Percentiles rank a stretch among this genome's conserved stretches.
phyloP scores from a whole-genome alignment of 202 grass and related monocot genomes.

The Cymbopogon flexuosus region DNA sequence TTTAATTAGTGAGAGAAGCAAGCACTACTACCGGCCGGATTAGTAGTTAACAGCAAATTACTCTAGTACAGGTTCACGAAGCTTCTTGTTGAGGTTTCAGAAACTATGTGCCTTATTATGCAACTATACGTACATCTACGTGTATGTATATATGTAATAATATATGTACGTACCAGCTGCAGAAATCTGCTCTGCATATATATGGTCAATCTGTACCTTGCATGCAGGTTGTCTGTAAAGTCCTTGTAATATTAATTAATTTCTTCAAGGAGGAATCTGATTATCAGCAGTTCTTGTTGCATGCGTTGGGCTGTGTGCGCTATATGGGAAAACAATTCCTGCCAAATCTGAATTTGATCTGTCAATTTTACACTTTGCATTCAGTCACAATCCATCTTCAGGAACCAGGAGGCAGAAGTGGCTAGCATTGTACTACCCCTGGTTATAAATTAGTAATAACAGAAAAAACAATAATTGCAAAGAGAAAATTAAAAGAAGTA shows the following conservation, averaged over 20 bases:
- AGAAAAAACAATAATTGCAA: no score
- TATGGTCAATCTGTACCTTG: conserved; percentile 9
- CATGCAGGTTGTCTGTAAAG: background rate
- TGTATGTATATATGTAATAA: background rate
- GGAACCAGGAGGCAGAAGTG: background rate
- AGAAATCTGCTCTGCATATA: background rate
- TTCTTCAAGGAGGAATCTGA: conserved; percentile 24
- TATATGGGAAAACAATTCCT: background rate
- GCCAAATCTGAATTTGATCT: background rate
- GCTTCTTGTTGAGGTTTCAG: conserved; percentile 18
- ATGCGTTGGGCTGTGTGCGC: background rate
- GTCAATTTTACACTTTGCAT: background rate
- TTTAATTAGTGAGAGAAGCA: conserved; percentile 24
- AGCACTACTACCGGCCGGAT: conserved; percentile 3
- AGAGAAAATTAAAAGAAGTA: no score
- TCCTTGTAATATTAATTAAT: conserved; percentile 7
- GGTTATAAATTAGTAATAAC: no score
- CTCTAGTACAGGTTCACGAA: conserved; percentile 17
- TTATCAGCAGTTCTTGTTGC: background rate
- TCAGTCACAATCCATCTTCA: background rate
- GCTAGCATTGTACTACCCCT: background rate
- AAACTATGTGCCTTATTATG: background rate
- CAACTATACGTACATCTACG: background rate
- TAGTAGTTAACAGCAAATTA: conserved; percentile 14
- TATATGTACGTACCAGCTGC: background rate